Evolutionary conservation across 2,329 filamentous ascomycete genomes (phyloP), one percentile per base, ranked within the genome.

Genomic region (Nakataea oryzae): DNA sequence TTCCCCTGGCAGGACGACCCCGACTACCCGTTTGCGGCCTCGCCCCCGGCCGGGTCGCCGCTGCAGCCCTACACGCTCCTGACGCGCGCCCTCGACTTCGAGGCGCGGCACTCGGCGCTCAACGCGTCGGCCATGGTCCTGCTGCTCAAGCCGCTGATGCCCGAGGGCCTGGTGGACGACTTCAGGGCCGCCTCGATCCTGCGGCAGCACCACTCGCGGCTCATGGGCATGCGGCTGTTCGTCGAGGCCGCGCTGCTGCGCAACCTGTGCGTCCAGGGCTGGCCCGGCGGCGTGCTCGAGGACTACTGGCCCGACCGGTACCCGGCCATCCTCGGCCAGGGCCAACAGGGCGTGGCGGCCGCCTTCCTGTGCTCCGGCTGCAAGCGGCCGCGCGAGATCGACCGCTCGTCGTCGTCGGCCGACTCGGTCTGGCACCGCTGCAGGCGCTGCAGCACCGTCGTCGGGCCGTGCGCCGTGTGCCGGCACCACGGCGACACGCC

Each of bases 71-170:
- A 83, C 60, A 73, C 76, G 0, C 74, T 86, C 11, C 72, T 87
- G 9, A 73, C 76, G 14, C 78, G 82, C 5, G 79, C 82, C 0
- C 74, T 88, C 1, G 74, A 77, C 6, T 86, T 84, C 62, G 85
- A 87, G 67, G 76, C 77, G 7, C 78, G 76, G 58, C 79, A 78
- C 1, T 86, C 83, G 0, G 79, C 82, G 1, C 74, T 87, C 28
- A 83, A 84, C 64, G 83, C 85, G 0, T 81, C 85, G 0, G 81
- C 83, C 30, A 86, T 88, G 66, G 70, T 87, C 6, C 77, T 88
- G 3, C 76, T 87, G 0, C 74, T 88, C 0, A 78, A 79, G 54
- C 84, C 84, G 0, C 76, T 87, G 0, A 74, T 87, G 0, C 81
- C 84, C 0, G 74, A 79, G 0, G 74, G 75, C 11, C 74, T 85